Evolutionary conservation across 1,139 yeast species (phyloP).

Genomic region (Saccharomyces pastorianus): DNA sequence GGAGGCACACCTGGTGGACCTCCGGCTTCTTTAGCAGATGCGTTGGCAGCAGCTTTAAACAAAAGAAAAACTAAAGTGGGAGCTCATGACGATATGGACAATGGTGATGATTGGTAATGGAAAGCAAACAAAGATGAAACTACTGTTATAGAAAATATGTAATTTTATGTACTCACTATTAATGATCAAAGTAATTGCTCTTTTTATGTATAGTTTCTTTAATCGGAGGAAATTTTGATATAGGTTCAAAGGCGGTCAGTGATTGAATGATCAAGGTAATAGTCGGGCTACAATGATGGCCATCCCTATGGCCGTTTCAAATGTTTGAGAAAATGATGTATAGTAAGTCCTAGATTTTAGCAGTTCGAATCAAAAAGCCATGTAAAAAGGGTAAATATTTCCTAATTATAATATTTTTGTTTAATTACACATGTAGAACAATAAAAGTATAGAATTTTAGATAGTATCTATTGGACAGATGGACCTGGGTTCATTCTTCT

Average conservation of each 20-base stretch:
- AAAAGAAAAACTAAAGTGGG: conserved; percentile 78
- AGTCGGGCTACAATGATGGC: not conserved
- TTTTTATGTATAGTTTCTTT: not conserved
- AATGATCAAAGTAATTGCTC: not conserved
- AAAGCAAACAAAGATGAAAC: not conserved
- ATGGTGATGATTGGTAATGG: conserved; percentile 54
- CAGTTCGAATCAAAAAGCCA: not conserved
- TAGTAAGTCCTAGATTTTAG: not conserved
- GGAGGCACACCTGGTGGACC: conserved; percentile 33
- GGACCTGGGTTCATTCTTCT: conserved; percentile 97
- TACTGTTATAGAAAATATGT: not conserved
- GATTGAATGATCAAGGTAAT: not conserved
- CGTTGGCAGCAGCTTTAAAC: conserved; percentile 77
- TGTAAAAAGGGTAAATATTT: not conserved
- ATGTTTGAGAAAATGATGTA: not conserved
- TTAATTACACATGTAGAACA: not conserved
- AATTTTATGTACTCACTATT: not conserved
- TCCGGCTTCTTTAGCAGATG: conserved; percentile 62
- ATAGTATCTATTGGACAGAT: conserved; percentile 26
- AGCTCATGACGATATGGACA: conserved; percentile 77
- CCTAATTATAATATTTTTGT: not conserved
- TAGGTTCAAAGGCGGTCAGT: not conserved
- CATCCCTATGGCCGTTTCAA: not conserved
- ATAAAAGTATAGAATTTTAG: not conserved
- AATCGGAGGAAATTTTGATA: not conserved